Percentiles rank a stretch among this genome's conserved stretches.
Evolutionary conservation across 768 basidiomycete genomes (phyloP).

Genomic region (Trametes sanguinea): DNA sequence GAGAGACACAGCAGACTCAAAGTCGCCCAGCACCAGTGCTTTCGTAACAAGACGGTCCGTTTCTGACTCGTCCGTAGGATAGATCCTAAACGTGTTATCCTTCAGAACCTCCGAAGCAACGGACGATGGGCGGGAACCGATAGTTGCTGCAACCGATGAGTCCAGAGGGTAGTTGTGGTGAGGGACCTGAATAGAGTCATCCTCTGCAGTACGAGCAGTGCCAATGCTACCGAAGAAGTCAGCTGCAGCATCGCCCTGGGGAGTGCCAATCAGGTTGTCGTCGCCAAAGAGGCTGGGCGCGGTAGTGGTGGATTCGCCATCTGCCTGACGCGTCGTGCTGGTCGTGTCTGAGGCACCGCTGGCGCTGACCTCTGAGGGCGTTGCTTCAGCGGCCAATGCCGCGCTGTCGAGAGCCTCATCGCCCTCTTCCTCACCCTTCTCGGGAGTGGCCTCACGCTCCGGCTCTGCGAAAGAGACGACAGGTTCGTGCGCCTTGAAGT

Average conservation of each 20-base stretch:
- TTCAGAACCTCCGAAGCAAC: conserved; percentile 73
- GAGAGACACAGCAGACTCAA: conserved; percentile 85
- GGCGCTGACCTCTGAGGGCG: conserved; percentile 74
- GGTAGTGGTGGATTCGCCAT: conserved; percentile 81
- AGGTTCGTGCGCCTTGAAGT: conserved; percentile 60
- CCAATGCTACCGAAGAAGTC: conserved; percentile 91
- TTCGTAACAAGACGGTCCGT: conserved; percentile 88
- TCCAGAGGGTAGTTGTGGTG: conserved; percentile 80
- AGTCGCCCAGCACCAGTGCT: conserved; percentile 95
- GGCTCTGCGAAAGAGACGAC: conserved; percentile 87
- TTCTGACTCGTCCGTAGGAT: conserved; percentile 83
- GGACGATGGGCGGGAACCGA: conserved; percentile 89
- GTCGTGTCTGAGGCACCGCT: conserved; percentile 59
- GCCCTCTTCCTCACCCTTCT: conserved; percentile 45
- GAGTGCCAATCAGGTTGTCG: conserved; percentile 61
- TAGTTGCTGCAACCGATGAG: conserved; percentile 92
- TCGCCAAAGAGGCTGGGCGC: conserved; percentile 89
- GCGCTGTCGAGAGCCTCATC: conserved; percentile 34
- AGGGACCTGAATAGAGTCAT: conserved; percentile 59
- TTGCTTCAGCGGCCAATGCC: conserved; percentile 50
- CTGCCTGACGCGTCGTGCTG: conserved; percentile 53
- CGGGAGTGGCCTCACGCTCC: conserved; percentile 45
- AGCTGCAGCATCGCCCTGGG: conserved; percentile 62
- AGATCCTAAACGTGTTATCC: conserved; percentile 87
- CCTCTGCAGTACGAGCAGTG: conserved; percentile 46